Conservation (phyloP, 179 eudicot genomes). For the Spinacia oleracea region DNA sequence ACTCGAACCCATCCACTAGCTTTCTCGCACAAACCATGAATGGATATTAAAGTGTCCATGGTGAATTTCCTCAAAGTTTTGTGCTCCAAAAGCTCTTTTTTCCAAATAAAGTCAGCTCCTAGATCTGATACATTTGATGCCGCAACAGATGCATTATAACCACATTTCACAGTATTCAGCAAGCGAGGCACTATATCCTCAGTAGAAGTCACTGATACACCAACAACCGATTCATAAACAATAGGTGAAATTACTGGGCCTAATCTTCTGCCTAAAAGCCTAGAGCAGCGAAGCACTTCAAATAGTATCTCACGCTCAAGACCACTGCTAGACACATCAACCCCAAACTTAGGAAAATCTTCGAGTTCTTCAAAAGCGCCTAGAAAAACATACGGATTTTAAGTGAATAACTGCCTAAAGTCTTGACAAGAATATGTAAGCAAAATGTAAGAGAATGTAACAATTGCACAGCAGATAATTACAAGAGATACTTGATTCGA, state of each 20-base stretch:
- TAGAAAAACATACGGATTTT: constrained; percentile 21
- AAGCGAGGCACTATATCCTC: constrained; percentile 73
- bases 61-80: constrained; percentile 82
- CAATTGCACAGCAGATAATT: not conserved
- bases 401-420: not conserved
- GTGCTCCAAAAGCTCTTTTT: constrained; percentile 71
- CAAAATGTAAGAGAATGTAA: not conserved
- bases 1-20: constrained; percentile 72
- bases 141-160: constrained; percentile 54
- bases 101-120: constrained; percentile 73
- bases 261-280: constrained; percentile 56
- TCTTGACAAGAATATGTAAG: not conserved
- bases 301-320: constrained; percentile 57
- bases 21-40: constrained; percentile 60
- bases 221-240: constrained; percentile 71
- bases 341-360: constrained; percentile 44
- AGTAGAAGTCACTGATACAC: constrained; percentile 47
- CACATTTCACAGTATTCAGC: constrained; percentile 71
- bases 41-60: constrained; percentile 57
- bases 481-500: constrained; percentile 1
- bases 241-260: constrained; percentile 81
- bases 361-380: constrained; percentile 57
- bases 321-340: constrained; percentile 42
- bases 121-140: constrained; percentile 54
- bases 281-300: constrained; percentile 70